Evolutionary conservation across 2,329 filamentous ascomycete genomes (phyloP), one percentile per base, ranked within the genome.

Genomic region (Pseudogymnoascus sp.): DNA sequence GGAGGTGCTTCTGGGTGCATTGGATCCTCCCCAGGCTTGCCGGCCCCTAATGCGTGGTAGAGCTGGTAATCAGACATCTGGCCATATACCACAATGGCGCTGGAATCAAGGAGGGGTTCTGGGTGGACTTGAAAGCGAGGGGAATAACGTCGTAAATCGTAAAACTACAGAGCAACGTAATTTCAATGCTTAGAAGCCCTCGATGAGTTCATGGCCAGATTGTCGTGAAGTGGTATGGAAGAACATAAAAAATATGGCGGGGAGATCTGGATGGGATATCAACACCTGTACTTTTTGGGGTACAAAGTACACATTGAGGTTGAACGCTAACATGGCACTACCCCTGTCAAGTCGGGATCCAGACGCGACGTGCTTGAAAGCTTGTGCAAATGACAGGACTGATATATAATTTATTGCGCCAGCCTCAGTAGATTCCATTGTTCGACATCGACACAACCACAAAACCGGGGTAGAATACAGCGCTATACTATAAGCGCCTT

Each of bases 1-100:
- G 67, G 72, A 74, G 62, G 76, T 77, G 71, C 75, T 72, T 74
- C 78, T 74, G 69, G 80, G 75, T 73, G 84, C 74, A 74, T 82
- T 77, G 70, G 82, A 76, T 79, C 75, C 65, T 86, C 80, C 67
- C 76, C 68, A 63, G 77, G 77, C 64, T 81, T 78, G 67, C 79
- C 80, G 68, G 84, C 80, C 57, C 81, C 82, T 60, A 83, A 76
- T 69, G 79, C 74, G 67, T 84, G 80, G 68, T 81, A 84, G 71
- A 79, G 78, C 63, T 77, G 72, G 69, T 81, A 79, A 66, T 83
- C 80, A 69, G 79, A 78, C 81, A 84, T 84, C 66, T 65, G 72
- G 65, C 62, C 34, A 34, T 60, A 57, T 57, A 32, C 41, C 38
- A 39, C 58, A 30, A 37, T 60, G 35, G 35, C 30, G 28, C 28